A percentile compares a stretch with the other conserved stretches of the same genome.
Conservation (phyloP, 2,329 filamentous ascomycete species). For the Aspergillus glaucus region DNA sequence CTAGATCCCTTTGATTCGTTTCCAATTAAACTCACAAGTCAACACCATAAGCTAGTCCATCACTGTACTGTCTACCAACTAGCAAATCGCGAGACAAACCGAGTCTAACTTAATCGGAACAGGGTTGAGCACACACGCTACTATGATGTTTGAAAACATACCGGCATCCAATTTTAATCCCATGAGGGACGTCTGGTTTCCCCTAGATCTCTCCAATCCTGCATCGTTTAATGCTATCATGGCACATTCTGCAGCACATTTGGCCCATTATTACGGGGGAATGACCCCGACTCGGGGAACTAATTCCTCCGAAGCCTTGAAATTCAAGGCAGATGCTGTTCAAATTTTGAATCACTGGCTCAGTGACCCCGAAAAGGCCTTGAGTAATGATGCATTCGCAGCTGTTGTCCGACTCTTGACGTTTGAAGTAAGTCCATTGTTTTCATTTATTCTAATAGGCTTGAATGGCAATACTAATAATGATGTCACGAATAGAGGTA, state of each 20-base stretch:
- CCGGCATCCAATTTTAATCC: constrained; percentile 28
- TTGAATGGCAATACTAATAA: neutral
- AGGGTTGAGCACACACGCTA: constrained; percentile 27
- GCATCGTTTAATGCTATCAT: constrained; percentile 38
- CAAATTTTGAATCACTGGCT: constrained; percentile 31
- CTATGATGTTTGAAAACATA: constrained; percentile 28
- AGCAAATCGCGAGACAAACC: constrained; percentile 1
- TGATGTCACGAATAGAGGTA: constrained; percentile 16
- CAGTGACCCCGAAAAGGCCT: constrained; percentile 19
- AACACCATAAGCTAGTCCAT: constrained; percentile 32
- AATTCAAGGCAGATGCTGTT: constrained; percentile 32
- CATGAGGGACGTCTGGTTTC: constrained; percentile 37
- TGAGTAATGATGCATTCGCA: constrained; percentile 31
- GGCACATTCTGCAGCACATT: constrained; percentile 37
- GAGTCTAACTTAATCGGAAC: neutral
- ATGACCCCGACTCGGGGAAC: constrained; percentile 18
- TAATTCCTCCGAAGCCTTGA: constrained; percentile 14
- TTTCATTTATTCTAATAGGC: neutral
- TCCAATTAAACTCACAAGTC: constrained; percentile 26
- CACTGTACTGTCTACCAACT: constrained; percentile 22
- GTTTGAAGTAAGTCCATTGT: constrained; percentile 23
- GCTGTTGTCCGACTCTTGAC: constrained; percentile 27
- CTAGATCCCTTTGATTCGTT: constrained; percentile 34
- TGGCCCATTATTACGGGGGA: constrained; percentile 28
- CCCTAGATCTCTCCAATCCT: constrained; percentile 36